Base-by-base conservation (phyloP, 352 stramenopile genomes). In the Saprolegnia parasitica region DNA sequence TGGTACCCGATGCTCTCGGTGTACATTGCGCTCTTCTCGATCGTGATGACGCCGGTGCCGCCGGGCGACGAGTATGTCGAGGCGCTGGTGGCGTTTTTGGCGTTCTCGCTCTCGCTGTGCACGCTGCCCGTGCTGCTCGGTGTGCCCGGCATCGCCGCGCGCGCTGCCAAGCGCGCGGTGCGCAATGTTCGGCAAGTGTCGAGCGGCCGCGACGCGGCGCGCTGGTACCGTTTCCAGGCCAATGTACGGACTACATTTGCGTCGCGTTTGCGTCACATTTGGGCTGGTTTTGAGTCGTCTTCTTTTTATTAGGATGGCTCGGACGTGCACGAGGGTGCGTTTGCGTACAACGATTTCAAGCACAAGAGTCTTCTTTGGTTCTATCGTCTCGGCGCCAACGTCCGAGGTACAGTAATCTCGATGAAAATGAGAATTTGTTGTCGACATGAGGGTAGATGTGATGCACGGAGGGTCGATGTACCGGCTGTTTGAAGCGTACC, bases 401-500 rank as follows among this genome's bases (percentile, higher is more conserved):
- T 18, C 21, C 16, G 5, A 18, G 56, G 24, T 64, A 26, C 11
- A n/a, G n/a, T n/a, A n/a, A n/a, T n/a, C n/a, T n/a, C n/a, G n/a
- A n/a, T 55, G 24, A 55, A 18, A 64, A 29, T 20, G 15, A 15
- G 35, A 20, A n/a, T n/a, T n/a, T 26, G 20, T 56, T 56, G 20
- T 6, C 1, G 4, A 29, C 26, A 52, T 52, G 20, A 37, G 35
- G 56, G 39, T 21, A 46, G 20, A 15, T 64, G 56, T n/a, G 24
- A 55, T 55, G n/a, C 21, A 64, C 40, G 58, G 58, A 1, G 58
- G 58, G 2, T 66, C 58, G 10, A 54, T 56, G n/a, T 66, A 66
- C 23, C 58, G 20, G 16, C 13, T 66, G 10, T 66, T 66, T 39
- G 23, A 52, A 20, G 8, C 13, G 1, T 42, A 39, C n/a, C 58